Conservation (phyloP, 129 eudicot species). For the Chrysanthemum makinoi region DNA sequence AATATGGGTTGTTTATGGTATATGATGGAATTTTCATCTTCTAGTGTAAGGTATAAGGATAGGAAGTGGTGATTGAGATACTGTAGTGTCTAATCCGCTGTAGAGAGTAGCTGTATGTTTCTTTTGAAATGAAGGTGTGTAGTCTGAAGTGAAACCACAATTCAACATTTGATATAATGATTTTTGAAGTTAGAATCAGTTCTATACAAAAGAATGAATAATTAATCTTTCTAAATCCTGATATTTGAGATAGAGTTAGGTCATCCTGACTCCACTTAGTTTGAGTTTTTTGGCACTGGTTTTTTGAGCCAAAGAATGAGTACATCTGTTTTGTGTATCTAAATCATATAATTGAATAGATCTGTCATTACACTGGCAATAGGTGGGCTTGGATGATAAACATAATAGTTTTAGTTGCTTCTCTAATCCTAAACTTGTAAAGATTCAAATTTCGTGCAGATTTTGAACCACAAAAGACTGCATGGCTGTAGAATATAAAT, state of each 20-base stretch:
- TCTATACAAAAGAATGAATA: neutral
- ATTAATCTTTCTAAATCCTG: neutral
- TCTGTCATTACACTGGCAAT: too few species aligned
- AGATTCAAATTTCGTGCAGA: neutral
- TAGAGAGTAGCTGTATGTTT: neutral
- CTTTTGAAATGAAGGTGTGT: neutral
- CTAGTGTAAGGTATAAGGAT: too few species aligned
- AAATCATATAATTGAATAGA: neutral
- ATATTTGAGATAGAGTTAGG: neutral
- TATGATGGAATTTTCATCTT: neutral
- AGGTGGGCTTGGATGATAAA: too few species aligned
- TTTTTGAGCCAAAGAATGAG: neutral
- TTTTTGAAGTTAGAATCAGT: slow-evolving; percentile 1
- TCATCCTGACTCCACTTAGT: neutral
- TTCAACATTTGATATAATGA: neutral
- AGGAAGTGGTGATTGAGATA: too few species aligned
- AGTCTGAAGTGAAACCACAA: neutral
- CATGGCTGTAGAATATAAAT: neutral
- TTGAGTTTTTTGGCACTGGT: neutral
- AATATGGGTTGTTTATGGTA: neutral
- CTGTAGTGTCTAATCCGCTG: neutral
- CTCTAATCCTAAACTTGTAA: neutral
- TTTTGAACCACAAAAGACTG: slow-evolving; percentile 4
- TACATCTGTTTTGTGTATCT: neutral
- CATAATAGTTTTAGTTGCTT: neutral